phyloP scores from a whole-genome alignment of 352 stramenopile species.

The Phytopythium montanum region DNA sequence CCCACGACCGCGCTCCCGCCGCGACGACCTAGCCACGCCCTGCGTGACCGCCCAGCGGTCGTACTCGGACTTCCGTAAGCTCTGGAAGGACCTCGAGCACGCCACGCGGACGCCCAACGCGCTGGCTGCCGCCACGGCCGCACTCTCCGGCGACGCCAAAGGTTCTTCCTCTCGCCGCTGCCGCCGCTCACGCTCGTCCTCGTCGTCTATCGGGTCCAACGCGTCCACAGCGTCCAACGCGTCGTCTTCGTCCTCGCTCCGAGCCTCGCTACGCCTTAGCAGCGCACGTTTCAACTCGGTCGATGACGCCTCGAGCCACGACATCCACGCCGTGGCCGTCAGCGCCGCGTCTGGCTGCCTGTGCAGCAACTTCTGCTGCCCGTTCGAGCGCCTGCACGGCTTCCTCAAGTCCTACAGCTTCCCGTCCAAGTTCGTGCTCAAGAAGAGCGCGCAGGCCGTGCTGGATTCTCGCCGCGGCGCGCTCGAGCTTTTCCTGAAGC shows the following conservation, averaged over 20 bases:
- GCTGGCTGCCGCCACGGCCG: slow-evolving; percentile 9
- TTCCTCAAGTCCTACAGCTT: slow-evolving; percentile 52
- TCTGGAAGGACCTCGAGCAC: slow-evolving; percentile 47
- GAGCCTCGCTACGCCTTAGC: slow-evolving; percentile 2
- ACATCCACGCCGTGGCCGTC: not conserved
- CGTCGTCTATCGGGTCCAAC: slow-evolving; percentile 5
- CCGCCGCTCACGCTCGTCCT: slow-evolving; percentile 9
- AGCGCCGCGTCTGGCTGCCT: slow-evolving; percentile 15
- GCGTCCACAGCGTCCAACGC: slow-evolving; percentile 4
- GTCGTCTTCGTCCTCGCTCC: slow-evolving; percentile 16
- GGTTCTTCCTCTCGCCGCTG: slow-evolving; percentile 7
- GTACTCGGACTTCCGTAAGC: slow-evolving; percentile 56
- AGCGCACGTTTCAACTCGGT: not conserved
- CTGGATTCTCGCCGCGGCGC: slow-evolving; percentile 37
- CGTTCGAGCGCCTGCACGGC: slow-evolving; percentile 43
- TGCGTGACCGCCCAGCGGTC: slow-evolving; percentile 34
- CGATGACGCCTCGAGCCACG: not conserved
- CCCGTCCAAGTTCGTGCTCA: slow-evolving; percentile 47
- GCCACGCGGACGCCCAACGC: slow-evolving; percentile 31
- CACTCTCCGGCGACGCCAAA: slow-evolving; percentile 12
- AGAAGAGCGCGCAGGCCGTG: slow-evolving; percentile 25
- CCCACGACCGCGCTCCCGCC: slow-evolving; percentile 15
- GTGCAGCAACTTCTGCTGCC: slow-evolving; percentile 46
- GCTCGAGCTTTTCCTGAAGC: slow-evolving; percentile 49
- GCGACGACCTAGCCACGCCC: not conserved